Evolutionary conservation across 495 filamentous ascomycete species (phyloP), one percentile per base, ranked within the genome.

Genomic region (Paragyromitra xinjiangensis): DNA sequence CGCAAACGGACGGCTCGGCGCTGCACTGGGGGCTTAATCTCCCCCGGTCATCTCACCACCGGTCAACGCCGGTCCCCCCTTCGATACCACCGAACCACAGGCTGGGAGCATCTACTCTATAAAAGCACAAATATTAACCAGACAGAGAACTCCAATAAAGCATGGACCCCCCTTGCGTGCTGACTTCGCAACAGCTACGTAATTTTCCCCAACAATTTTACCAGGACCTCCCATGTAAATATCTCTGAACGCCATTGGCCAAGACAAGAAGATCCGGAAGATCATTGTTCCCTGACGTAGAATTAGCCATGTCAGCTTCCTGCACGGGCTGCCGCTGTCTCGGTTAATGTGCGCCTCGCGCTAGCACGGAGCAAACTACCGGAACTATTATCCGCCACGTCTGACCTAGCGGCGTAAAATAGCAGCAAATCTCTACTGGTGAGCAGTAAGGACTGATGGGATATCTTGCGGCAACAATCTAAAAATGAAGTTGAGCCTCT

Each of bases 1-100:
- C 44, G 64, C 64, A 67, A 67, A 34, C 37, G 51, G 51, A 61
- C 48, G 24, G 67, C 67, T 69, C 39, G 53, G 40, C 67, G 53
- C 39, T 50, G 26, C 12, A n/a, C 26, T 37, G 56, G 11, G 50
- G 14, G 39, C 14, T 16, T 61, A 34, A 37, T 37, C 56, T 34
- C 16, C 55, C 3, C 11, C 26, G 24, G 55, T 37, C 55, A 59
- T 59, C 14, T n/a, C 56, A 37, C 56, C 56, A 29, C 56, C 12
- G 53, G 19, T 56, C 53, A 26, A 26, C 29, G 9, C 53, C 11
- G 22, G 53, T 8, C 29, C 26, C 24, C 50, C 14, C 14, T n/a
- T 22, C 29, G 53, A 22, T 29, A 7, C 24, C 53, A 58, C 29
- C 55, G 22, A 59, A 59, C 55, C 55, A 58, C 24, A 19, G 16